These are phyloP conservation scores for Dipteronia dyeriana DNA, from an alignment of 345 rosid genomes.

Conservation along the genomic window DNA sequence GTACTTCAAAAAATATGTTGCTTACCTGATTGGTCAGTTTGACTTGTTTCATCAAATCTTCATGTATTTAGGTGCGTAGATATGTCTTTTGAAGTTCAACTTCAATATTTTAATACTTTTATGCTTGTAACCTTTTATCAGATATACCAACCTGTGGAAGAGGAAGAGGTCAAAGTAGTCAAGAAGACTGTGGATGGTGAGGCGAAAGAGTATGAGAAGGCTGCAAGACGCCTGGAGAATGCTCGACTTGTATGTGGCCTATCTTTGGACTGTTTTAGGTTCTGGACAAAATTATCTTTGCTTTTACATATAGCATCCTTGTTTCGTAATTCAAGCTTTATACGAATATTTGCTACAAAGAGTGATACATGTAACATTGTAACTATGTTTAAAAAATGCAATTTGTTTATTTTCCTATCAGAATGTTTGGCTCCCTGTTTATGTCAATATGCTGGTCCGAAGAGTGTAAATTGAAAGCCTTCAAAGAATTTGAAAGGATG, in stretches of 20 bases:
- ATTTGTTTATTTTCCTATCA: neutral
- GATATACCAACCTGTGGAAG: conserved; percentile 76
- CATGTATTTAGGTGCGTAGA: neutral
- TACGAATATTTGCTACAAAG: neutral
- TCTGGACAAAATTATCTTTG: neutral
- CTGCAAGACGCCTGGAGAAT: conserved; percentile 72
- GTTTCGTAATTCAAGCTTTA: neutral
- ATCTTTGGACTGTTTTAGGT: conserved; percentile 13
- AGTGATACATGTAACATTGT: neutral
- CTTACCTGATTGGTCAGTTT: neutral
- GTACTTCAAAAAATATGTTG: neutral
- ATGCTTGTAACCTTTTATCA: conserved; percentile 24
- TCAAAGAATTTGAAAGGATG: neutral
- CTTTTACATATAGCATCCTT: neutral
- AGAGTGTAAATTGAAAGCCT: neutral
- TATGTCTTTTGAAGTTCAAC: conserved; percentile 5
- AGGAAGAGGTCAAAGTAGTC: conserved; percentile 71
- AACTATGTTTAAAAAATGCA: neutral
- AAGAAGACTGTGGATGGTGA: conserved; percentile 46
- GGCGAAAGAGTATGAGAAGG: conserved; percentile 67
- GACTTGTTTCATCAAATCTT: neutral
- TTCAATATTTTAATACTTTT: conserved; percentile 1
- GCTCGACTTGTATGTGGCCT: conserved; percentile 60
- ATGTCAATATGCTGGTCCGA: neutral
- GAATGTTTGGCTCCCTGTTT: neutral